A percentile compares a stretch with the other conserved stretches of the same genome.
Evolutionary conservation across 2,329 filamentous ascomycete genomes (phyloP).

Genomic region (Calonectria fujianensis): DNA sequence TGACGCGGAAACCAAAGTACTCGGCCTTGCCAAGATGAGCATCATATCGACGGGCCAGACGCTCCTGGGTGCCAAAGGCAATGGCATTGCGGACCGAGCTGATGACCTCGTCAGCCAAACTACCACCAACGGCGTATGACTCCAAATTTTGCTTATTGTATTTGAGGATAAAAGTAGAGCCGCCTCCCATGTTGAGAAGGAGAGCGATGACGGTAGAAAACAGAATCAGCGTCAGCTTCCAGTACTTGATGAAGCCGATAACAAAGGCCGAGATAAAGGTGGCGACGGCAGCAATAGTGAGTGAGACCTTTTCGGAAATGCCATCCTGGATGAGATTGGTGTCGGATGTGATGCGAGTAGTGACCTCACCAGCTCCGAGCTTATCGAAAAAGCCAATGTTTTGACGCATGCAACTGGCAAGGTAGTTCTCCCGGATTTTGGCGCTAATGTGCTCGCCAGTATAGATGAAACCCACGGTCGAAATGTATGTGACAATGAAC

Average conservation of each 20-base stretch:
- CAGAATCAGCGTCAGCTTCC: constrained; percentile 94
- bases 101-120: constrained; percentile 94
- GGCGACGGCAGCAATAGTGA: constrained; percentile 84
- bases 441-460: constrained; percentile 86
- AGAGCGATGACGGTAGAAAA: constrained; percentile 88
- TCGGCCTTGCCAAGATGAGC: constrained; percentile 83
- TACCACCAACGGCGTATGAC: constrained; percentile 89
- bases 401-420: constrained; percentile 88
- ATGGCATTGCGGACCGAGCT: constrained; percentile 94
- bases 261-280: constrained; percentile 93
- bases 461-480: constrained; percentile 93
- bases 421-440: constrained; percentile 88
- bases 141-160: constrained; percentile 86
- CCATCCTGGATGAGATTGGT: constrained; percentile 96
- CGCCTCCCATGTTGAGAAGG: constrained; percentile 83
- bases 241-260: constrained; percentile 92
- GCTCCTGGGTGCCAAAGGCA: constrained; percentile 94
- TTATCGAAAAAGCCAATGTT: constrained; percentile 97
- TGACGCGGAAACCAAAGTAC: constrained; percentile 84
- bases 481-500: constrained; percentile 85
- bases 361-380: constrained; percentile 93
- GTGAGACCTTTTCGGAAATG: constrained; percentile 90
- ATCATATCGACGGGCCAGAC: constrained; percentile 92
- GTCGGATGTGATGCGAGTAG: constrained; percentile 94
- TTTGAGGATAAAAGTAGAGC: constrained; percentile 85